Conservation (phyloP, 2,329 filamentous ascomycete species). For the Pezicula neosporulosa region DNA sequence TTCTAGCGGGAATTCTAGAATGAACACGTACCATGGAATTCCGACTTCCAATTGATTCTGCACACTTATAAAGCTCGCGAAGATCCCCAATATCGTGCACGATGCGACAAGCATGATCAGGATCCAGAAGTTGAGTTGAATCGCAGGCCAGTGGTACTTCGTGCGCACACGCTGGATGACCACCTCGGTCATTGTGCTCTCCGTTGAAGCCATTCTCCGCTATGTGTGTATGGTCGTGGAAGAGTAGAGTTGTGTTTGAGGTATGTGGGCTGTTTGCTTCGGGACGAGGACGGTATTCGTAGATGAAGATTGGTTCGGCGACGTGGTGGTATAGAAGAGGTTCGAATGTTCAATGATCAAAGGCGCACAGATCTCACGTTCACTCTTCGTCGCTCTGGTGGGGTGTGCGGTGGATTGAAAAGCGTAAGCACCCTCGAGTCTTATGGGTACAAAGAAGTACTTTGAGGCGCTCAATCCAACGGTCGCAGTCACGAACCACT, state of each 20-base stretch:
- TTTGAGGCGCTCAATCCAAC: no score
- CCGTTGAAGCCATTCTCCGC: conserved; percentile 22
- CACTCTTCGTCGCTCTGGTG: no score
- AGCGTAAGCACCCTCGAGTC: no score
- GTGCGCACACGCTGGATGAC: conserved; percentile 23
- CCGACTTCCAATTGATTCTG: conserved; percentile 52
- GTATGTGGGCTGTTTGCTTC: background rate
- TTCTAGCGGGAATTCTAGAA: background rate
- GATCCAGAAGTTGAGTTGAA: conserved; percentile 65
- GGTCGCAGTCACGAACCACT: no score
- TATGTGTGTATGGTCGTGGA: background rate
- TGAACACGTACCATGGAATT: conserved; percentile 53
- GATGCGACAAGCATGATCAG: conserved; percentile 60
- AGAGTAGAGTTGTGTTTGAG: background rate
- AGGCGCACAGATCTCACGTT: no score
- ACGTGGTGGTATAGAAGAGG: no score
- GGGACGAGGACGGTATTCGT: no score
- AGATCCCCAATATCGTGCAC: conserved; percentile 57
- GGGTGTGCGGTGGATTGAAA: no score
- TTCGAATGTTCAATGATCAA: no score
- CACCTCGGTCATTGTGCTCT: conserved; percentile 21
- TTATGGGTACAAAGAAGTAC: no score
- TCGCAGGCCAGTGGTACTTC: conserved; percentile 64
- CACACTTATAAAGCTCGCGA: conserved; percentile 55
- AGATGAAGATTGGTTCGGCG: no score